Evolutionary conservation across 768 basidiomycete genomes (phyloP), one percentile per base, ranked within the genome.

Genomic region (Phylloporus sp.): DNA sequence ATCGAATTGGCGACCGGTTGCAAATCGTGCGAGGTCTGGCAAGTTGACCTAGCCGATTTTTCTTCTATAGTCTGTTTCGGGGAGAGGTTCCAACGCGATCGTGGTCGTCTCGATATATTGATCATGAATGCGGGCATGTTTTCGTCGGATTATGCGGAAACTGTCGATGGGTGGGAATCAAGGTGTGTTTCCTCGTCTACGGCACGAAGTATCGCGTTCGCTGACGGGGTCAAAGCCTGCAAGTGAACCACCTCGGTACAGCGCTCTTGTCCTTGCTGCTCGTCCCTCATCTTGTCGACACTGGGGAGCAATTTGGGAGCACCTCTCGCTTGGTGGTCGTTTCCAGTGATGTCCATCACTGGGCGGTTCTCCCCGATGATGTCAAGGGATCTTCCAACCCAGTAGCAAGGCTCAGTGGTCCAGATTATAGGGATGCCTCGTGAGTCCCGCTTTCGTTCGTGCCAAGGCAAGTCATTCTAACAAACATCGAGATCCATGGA

Each of bases 81-180:
- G 15, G 53, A 60, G 26, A 47, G 20, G 22, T 50, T 58, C 6
- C 15, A 52, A 1, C 36, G 28, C 0, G 58, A 60, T 8, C 45
- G 24, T 20, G 58, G 49, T 15, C 49, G 50, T 23, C 29, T 60
- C 6, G 61, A 63, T 22, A 53, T 79, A 22, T 60, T 81, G 2
- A 66, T 79, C 11, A 70, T 73, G 60, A 80, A 80, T 26, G 76
- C 79, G 1, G 76, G 54, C 0, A 47, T 72, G 2, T 20, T 45
- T 0, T 2, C 18, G 0, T 1, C 0, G 2, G 44, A n/a, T 9
- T 71, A 69, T 28, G 32, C 60, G 6, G 41, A 55, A 9, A 75
- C 74, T 0, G 31, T 46, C 0, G 74, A 80, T 59, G 79, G 76
- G 7, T 81, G 75, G 76, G 80, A 81, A 52, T 44, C 61, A 11